A percentile compares a stretch with the other conserved stretches of the same genome.
phyloP scores from a whole-genome alignment of 2,329 filamentous ascomycete species.

The Scedosporium apiospermum region DNA sequence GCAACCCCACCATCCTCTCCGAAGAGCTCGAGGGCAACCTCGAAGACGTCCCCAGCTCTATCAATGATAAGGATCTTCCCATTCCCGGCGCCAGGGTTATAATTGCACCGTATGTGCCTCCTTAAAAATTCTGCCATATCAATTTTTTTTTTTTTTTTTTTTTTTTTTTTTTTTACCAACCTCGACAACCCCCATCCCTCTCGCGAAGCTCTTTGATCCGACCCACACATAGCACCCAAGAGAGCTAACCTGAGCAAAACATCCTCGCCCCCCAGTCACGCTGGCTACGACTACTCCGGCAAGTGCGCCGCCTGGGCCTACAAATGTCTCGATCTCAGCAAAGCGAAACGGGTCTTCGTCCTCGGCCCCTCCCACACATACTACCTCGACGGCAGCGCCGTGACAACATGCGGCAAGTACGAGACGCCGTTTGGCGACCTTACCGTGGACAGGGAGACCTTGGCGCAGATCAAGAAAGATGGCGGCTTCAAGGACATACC shows the following conservation, averaged over 20 bases:
- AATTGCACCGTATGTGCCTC: slow-evolving; percentile 73
- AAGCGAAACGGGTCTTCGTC: slow-evolving; percentile 80
- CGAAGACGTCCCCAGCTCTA: slow-evolving; percentile 54
- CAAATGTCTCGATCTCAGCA: slow-evolving; percentile 72
- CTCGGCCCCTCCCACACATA: slow-evolving; percentile 88
- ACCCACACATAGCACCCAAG: too few relatives aligned
- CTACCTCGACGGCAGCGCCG: slow-evolving; percentile 66
- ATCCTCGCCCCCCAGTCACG: slow-evolving; percentile 53
- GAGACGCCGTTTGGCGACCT: slow-evolving; percentile 67
- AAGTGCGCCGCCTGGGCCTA: slow-evolving; percentile 92
- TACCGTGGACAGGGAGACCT: slow-evolving; percentile 49
- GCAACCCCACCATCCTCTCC: slow-evolving; percentile 48
- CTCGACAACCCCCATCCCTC: slow-evolving; percentile 4
- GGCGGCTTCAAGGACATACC: slow-evolving; percentile 45
- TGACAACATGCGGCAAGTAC: slow-evolving; percentile 63
- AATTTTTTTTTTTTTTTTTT: too few relatives aligned
- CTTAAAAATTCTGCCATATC: neutral
- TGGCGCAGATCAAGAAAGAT: slow-evolving; percentile 35
- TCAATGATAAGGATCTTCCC: slow-evolving; percentile 47
- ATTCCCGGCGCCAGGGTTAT: slow-evolving; percentile 69
- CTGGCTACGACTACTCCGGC: slow-evolving; percentile 88
- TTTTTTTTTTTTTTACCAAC: neutral
- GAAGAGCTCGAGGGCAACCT: slow-evolving; percentile 67
- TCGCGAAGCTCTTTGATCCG: too few relatives aligned
- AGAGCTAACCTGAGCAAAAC: neutral